Conservation (phyloP, 257 asterid genomes). For the Jaltomata sinuosa region DNA sequence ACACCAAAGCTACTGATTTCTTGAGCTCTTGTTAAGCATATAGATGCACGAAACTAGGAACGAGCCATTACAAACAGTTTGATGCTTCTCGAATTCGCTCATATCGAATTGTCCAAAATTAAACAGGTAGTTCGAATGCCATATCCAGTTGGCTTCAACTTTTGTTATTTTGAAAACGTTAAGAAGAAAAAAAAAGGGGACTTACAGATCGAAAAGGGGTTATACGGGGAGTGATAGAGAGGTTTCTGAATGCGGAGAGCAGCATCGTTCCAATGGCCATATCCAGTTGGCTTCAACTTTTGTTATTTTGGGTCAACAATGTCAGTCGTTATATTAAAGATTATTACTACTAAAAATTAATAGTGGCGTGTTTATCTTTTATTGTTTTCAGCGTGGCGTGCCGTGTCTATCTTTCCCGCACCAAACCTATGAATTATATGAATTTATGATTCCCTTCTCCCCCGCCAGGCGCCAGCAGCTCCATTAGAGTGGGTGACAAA, state of each 20-base stretch:
- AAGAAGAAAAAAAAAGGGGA: not conserved
- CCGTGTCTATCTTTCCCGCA: not conserved
- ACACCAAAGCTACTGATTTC: no score
- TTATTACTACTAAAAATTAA: not conserved
- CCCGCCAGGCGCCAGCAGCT: not conserved
- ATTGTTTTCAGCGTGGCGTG: not conserved
- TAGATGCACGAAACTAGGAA: no score
- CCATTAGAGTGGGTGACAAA: no score
- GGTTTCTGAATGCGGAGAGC: conserved; percentile 39
- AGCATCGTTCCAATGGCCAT: conserved; percentile 42
- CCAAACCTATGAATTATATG: not conserved
- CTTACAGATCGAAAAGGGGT: conserved; percentile 47
- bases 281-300: not conserved
- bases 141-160: no score
- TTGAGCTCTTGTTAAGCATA: no score
- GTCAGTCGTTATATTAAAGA: not conserved
- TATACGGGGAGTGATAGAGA: conserved; percentile 19
- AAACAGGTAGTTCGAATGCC: no score
- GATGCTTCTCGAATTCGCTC: no score
- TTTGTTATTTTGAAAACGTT: not conserved
- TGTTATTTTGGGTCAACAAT: not conserved
- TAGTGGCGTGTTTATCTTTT: not conserved
- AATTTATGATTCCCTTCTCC: not conserved
- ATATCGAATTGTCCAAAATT: no score
- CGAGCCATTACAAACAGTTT: no score